Base-by-base conservation (phyloP, 2,329 filamentous ascomycete genomes). In the Fusarium newnesense region DNA sequence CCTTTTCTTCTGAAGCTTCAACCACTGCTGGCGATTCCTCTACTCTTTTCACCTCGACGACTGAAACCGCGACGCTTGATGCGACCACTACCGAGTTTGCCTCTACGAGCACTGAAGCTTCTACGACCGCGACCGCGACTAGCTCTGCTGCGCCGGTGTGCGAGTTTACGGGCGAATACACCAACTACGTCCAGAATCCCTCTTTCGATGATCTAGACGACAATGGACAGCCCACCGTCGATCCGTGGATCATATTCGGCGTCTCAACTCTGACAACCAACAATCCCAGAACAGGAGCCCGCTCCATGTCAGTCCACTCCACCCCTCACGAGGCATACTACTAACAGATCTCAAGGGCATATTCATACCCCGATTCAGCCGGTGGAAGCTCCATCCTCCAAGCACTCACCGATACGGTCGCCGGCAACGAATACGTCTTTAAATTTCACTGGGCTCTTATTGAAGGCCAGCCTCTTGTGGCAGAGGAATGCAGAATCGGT, bases 1-100 rank as follows among this genome's bases (percentile, higher is more conserved):
- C 79, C 78, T 66, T 82, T 78, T 2, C 78, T 72, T 83, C 16
- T 6, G 43, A 49, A 11, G 11, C 3, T 2, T 59, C 5, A 0
- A 42, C 28, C 1, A 40, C 28, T 7, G 13, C 53, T 11, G 18
- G 13, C 1, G 32, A 30, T 2, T 19, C 24, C 1, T 59, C 60
- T 1, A 36, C 28, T 6, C 7, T 40, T n/a, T 16, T 28, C 16
- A 58, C 32, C 9, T 53, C 32, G 0, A 21, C 47, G 1, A 58
- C 42, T 8, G 26, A 30, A 7, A 11, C 28, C 4, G 21, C 28
- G 24, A 60, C 36, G 7, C 30, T 26, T n/a, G 43, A 26, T 9
- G 24, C 21, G 3, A 52, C 56, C 0, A 64, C 44, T 0, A 37
- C 44, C 11, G 36, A 40, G 4, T 21, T 28, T 12, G 19, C 6